A percentile compares a stretch with the other conserved stretches of the same genome.
Evolutionary conservation across 805 yeast species (phyloP).

Genomic region (Candida anglica): DNA sequence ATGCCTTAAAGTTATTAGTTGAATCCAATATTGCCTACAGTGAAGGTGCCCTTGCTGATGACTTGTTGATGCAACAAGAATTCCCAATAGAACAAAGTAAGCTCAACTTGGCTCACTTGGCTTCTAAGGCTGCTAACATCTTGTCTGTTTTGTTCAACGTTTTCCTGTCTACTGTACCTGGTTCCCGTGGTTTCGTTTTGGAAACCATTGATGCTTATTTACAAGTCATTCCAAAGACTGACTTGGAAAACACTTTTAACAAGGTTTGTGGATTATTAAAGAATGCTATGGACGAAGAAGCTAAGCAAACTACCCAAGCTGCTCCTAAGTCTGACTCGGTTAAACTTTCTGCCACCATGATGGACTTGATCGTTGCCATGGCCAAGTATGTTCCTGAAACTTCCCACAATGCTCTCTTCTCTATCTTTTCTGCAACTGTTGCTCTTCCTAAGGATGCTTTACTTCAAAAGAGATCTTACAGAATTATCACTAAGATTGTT

Average conservation of each 20-base stretch:
- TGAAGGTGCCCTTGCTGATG: constrained; percentile 54
- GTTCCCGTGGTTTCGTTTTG: constrained; percentile 75
- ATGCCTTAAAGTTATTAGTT: constrained; percentile 71
- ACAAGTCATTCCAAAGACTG: constrained; percentile 62
- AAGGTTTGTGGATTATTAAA: constrained; percentile 80
- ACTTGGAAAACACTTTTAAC: constrained; percentile 71
- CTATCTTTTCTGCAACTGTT: constrained; percentile 73
- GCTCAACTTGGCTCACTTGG: constrained; percentile 57
- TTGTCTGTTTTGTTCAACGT: constrained; percentile 89
- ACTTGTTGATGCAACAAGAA: constrained; percentile 53
- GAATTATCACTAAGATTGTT: constrained; percentile 65
- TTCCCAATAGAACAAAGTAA: constrained; percentile 56
- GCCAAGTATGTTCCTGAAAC: constrained; percentile 73
- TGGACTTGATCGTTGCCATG: constrained; percentile 88
- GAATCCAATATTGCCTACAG: constrained; percentile 68
- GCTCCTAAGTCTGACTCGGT: constrained; percentile 34
- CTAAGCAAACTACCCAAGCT: constrained; percentile 15
- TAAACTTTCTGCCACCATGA: constrained; percentile 72
- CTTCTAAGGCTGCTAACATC: constrained; percentile 66
- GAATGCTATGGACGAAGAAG: constrained; percentile 64
- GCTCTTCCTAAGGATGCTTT: constrained; percentile 50
- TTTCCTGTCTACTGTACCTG: constrained; percentile 83
- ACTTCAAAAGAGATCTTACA: constrained; percentile 85
- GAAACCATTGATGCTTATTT: constrained; percentile 84
- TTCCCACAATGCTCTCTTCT: constrained; percentile 67